Percentiles rank a stretch among this genome's conserved stretches.
phyloP scores from a whole-genome alignment of 768 basidiomycete genomes.

The Boletus patriciae region DNA sequence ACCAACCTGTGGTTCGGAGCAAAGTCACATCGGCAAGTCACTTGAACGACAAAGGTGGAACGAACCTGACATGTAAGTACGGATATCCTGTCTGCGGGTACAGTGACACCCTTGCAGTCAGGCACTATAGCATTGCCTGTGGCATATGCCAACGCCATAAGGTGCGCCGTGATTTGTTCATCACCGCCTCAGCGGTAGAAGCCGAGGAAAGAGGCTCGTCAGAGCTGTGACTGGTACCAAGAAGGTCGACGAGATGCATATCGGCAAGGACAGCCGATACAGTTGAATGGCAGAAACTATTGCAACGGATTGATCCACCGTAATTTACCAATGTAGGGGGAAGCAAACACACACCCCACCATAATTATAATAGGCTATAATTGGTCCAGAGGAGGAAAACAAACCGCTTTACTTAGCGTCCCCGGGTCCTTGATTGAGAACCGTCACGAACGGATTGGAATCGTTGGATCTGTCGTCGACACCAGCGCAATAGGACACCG shows the following conservation, averaged over 20 bases:
- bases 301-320: slow-evolving; percentile 36
- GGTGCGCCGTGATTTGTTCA: slow-evolving; percentile 68
- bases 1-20: slow-evolving; percentile 63
- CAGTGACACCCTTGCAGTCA: slow-evolving; percentile 67
- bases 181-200: slow-evolving; percentile 70
- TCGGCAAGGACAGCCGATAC: slow-evolving; percentile 54
- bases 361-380: no score
- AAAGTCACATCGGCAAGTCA: slow-evolving; percentile 5
- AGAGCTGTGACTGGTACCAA: slow-evolving; percentile 65
- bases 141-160: slow-evolving; percentile 77
- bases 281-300: slow-evolving; percentile 48
- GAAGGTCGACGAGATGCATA: slow-evolving; percentile 59
- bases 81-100: slow-evolving; percentile 75
- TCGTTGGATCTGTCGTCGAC: no score
- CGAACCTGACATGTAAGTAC: slow-evolving; percentile 69
- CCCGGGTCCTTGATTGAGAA: no score
- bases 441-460: no score
- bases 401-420: neutral
- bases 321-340: no score
- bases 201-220: slow-evolving; percentile 63
- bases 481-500: no score
- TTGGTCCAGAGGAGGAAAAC: neutral
- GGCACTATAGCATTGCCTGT: slow-evolving; percentile 64
- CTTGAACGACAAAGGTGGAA: neutral
- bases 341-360: no score